Conservation (phyloP, 2,329 filamentous ascomycete species). For the Ophiobolus disseminans region DNA sequence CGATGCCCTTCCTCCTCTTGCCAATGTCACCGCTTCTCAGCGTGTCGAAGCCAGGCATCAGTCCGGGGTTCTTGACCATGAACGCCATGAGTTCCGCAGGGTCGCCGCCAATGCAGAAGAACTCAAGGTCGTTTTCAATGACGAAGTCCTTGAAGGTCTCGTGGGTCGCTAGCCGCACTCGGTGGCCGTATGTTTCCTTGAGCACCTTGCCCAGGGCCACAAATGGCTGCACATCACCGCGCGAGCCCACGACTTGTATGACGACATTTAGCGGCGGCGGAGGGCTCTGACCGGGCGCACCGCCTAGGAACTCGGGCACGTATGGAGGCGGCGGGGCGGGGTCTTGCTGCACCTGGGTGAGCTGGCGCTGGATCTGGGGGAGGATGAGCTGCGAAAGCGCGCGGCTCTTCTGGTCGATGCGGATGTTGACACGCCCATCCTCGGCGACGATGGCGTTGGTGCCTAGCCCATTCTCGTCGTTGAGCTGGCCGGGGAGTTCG, state of each 20-base stretch:
- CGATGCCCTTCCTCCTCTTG: constrained; percentile 75
- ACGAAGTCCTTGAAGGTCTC: constrained; percentile 59
- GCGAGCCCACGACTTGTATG: constrained; percentile 57
- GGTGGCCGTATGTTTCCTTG: constrained; percentile 57
- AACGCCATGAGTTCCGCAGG: constrained; percentile 69
- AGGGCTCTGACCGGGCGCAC: constrained; percentile 64
- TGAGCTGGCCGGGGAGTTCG: constrained; percentile 50
- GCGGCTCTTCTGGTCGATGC: constrained; percentile 48
- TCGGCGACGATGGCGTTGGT: constrained; percentile 54
- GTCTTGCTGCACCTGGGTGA: constrained; percentile 56
- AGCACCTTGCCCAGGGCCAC: constrained; percentile 58
- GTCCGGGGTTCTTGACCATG: constrained; percentile 87
- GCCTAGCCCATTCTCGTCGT: constrained; percentile 49
- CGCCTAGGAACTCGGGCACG: constrained; percentile 75
- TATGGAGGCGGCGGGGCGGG: constrained; percentile 70
- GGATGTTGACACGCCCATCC: constrained; percentile 52
- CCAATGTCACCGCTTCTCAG: constrained; percentile 78
- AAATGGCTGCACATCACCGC: constrained; percentile 60
- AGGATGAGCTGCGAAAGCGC: constrained; percentile 46
- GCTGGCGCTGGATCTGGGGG: constrained; percentile 49
- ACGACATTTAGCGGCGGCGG: constrained; percentile 58
- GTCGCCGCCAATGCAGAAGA: constrained; percentile 60
- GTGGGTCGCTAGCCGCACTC: constrained; percentile 58
- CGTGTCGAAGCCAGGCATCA: constrained; percentile 83
- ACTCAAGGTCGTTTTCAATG: constrained; percentile 58